Conservation (phyloP, 495 filamentous ascomycete genomes). For the Penicillium cataractarum region DNA sequence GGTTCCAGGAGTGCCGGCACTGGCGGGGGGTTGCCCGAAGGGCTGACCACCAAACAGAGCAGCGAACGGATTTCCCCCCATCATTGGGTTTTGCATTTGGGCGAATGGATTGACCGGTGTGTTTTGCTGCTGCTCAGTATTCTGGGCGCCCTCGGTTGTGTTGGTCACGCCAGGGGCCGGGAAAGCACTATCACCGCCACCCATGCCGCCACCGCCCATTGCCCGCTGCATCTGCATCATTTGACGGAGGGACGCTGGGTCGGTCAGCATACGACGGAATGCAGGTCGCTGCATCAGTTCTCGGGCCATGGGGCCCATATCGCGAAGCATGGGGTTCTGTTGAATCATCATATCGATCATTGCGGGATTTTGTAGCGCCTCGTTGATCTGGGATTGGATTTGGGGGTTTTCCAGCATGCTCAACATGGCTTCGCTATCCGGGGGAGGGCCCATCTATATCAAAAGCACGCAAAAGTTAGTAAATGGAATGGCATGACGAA, state of each 20-base stretch:
- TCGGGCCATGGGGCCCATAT: slow-evolving; percentile 78
- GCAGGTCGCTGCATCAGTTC: slow-evolving; percentile 83
- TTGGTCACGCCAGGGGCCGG: slow-evolving; percentile 90
- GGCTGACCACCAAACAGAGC: slow-evolving; percentile 59
- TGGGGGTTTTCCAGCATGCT: slow-evolving; percentile 85
- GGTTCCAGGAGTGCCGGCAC: slow-evolving; percentile 29
- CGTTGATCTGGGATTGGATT: slow-evolving; percentile 82
- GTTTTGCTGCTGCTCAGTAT: slow-evolving; percentile 43
- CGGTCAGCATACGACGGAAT: slow-evolving; percentile 94
- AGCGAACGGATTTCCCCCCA: slow-evolving; percentile 69
- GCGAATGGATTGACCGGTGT: slow-evolving; percentile 44
- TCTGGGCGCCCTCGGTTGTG: slow-evolving; percentile 55
- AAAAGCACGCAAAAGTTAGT: slow-evolving; percentile 20
- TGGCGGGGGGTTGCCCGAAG: slow-evolving; percentile 31
- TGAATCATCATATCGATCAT: slow-evolving; percentile 92
- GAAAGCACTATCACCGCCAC: slow-evolving; percentile 60
- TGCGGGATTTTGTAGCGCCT: slow-evolving; percentile 89
- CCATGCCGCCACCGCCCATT: slow-evolving; percentile 59
- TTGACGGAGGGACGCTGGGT: slow-evolving; percentile 78
- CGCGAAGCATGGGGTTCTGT: slow-evolving; percentile 83
- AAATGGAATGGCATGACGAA: not conserved
- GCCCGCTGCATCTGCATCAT: slow-evolving; percentile 77
- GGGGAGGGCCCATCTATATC: slow-evolving; percentile 85
- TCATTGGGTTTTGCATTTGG: slow-evolving; percentile 26
- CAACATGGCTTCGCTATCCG: slow-evolving; percentile 76